Base-by-base conservation (phyloP, 2,329 filamentous ascomycete species). In the Trichoderma semiorbis region DNA sequence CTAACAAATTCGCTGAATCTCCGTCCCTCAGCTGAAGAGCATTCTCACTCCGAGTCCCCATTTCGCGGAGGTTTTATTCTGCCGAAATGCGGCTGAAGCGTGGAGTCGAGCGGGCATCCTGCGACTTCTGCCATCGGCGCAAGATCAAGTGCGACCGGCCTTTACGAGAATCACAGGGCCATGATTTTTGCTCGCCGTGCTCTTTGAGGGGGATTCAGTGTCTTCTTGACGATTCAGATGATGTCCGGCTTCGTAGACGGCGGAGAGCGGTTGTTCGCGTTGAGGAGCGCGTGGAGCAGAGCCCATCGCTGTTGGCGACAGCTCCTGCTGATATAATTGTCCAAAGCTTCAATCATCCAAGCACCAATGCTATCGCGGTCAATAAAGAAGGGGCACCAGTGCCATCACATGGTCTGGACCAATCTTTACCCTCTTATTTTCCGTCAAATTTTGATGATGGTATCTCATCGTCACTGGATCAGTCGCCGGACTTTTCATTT, bases 141-240 rank as follows among this genome's bases (percentile, higher is more conserved):
- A 68, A 68, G 26, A 68, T 68, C 53, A 68, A 68, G 36, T 68
- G 65, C 26, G 65, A 68, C 14, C 53, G 65, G n/a, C 18, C 65
- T 30, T 47, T 14, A 24, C 34, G 53, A 28, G 65, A 60, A 8
- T 28, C 24, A 3, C 36, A 43, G 8, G 65, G 65, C 5, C 65
- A 34, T 2, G 12, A 55, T 30, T 60, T 53, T 24, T 68, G 65
- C 30, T 68, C 65, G 12, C 53, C 65, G 12, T 68, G 65, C 34
- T 68, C 65, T 6, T 39, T 68, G 36, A 36, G 65, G 3, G 53
- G 57, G 36, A 60, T 68, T 18, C 65, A 30, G 26, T 68, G 65
- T 5, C 10, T 32, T 11, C 18, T 68, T 60, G 65, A 68, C 18
- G 34, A 68, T 60, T 32, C 53, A 5, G 53, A 60, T 26, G 65